Evolutionary conservation across 164 flowering plant genomes (phyloP), one percentile per base, ranked within the genome.

Genomic region (Stephania cephalantha): DNA sequence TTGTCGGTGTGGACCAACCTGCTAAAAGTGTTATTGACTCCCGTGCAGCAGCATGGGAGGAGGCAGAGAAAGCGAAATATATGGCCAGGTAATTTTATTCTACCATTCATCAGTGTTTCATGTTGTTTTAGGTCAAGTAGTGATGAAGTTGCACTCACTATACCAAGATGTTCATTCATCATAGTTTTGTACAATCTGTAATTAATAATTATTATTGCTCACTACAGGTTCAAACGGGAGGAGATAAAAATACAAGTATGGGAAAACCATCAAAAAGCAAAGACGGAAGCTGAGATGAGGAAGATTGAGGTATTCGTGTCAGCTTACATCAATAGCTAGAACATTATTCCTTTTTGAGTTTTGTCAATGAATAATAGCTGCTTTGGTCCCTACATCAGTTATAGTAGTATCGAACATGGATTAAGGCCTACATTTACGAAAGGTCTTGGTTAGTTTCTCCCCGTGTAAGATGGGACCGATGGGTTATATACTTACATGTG

Each of bases 21-120:
- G 50, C 82, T 58, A 87, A 84, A 77, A 86, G 82, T 85, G 87
- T 80, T 66, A 80, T 86, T 75, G 94, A 90, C 82, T 81, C 86
- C 42, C 90, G 95, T 72, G 98, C 98, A 73, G 78, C 86, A 29
- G 90, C 95, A 70, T 94, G 98, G 98, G 98, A 92, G 81, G 98
- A 90, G 67, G 95, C 95, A 30, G 98, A 94, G 82, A 90, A 87
- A 81, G 87, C 97, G 79, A 93, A 91, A 81, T 88, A 87, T 74
- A 81, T 79, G 79, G 95, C 98, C 75, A 93, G 95, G 97, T 93
- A 74, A 75, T n/a, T 68, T 74, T 69, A 73, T 9, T 50, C 67
- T 48, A 11, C 69, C 22, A 9, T 1, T 50, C 22, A 35, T 44
- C n/a, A 6, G 11, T 9, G 7, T 30, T 42, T 0, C 22, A n/a